Base-by-base conservation (phyloP, 305 asterid species). In the Lippia alba region DNA sequence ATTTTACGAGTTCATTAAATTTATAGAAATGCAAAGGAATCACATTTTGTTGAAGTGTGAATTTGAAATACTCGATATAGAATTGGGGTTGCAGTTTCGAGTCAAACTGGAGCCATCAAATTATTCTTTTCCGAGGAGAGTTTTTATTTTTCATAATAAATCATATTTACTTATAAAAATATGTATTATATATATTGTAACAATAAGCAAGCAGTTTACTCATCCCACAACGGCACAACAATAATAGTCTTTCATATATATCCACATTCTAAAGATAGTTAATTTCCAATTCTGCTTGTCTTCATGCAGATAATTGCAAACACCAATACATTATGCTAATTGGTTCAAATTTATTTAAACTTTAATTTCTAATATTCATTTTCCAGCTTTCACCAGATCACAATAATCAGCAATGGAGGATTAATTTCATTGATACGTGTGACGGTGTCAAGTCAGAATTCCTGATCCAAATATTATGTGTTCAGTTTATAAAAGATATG, bases 231-330 rank as follows among this genome's bases (percentile, higher is more conserved):
- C 45, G 5, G 5, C 45, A 39, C 9, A 39, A 39, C 45, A 39
- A 39, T 39, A 11, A 6, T 44, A 6, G 12, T 59, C 0, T 0
- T 33, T 14, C 58, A 17, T 46, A 18, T 57, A 66, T 58, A 66
- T 66, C 68, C 73, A 59, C 59, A 50, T 66, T 19, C 69, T 60
- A 59, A 20, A 66, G 49, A 58, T 66, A 32, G 78, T 50, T 49
- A 74, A 34, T 50, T 59, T 60, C 6, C 12, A 70, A 55, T 71
- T 50, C 45, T 56, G 57, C 62, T 55, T 61, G 62, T 39, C 45
- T 56, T 49, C 63, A 54, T 68, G 71, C 75, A 75, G 75, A 44
- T 44, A 44, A 69, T 69, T 75, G 30, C 75, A 62, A 75, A 19
- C 63, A 19, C 71, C 74, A 53, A 61, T 61, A 62, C 20, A 44